phyloP scores from a whole-genome alignment of 352 stramenopile genomes.

The Globisporangium uncinulatum region DNA sequence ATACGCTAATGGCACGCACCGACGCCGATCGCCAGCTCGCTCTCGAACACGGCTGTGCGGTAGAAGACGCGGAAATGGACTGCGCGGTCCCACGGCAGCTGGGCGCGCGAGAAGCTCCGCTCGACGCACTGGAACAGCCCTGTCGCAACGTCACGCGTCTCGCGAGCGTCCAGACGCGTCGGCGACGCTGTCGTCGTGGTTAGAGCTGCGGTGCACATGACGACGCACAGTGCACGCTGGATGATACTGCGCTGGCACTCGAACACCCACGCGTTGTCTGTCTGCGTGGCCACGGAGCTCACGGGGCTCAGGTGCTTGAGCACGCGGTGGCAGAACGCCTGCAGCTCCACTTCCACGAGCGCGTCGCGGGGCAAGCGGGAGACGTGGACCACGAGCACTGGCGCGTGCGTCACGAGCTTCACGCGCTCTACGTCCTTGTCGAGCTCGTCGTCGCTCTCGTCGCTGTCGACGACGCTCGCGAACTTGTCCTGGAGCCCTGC shows the following conservation, averaged over 20 bases:
- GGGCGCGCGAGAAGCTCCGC: slow-evolving; percentile 28
- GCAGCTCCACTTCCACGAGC: slow-evolving; percentile 71
- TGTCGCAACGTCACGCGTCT: slow-evolving; percentile 19
- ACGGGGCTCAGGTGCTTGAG: slow-evolving; percentile 42
- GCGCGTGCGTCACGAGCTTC: slow-evolving; percentile 36
- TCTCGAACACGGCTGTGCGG: slow-evolving; percentile 33
- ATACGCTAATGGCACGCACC: not conserved
- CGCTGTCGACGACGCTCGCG: slow-evolving; percentile 51
- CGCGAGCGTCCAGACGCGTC: slow-evolving; percentile 15
- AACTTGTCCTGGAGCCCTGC: slow-evolving; percentile 46
- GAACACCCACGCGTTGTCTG: slow-evolving; percentile 7
- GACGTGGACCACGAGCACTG: slow-evolving; percentile 60
- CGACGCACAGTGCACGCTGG: slow-evolving; percentile 43
- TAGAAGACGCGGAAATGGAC: slow-evolving; percentile 75
- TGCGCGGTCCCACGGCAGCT: slow-evolving; percentile 56
- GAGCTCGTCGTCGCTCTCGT: slow-evolving; percentile 71
- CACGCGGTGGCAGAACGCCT: slow-evolving; percentile 62
- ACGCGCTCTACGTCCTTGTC: slow-evolving; percentile 50
- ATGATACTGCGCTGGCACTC: slow-evolving; percentile 31
- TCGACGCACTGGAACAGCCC: slow-evolving; percentile 12
- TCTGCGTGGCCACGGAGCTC: slow-evolving; percentile 7
- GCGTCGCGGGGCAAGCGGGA: slow-evolving; percentile 60
- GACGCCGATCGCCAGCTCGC: slow-evolving; percentile 37
- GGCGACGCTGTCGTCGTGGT: not conserved
- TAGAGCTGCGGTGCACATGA: slow-evolving; percentile 22